phyloP scores from a whole-genome alignment of 2,329 filamentous ascomycete species.

The Alternaria ventricosa region DNA sequence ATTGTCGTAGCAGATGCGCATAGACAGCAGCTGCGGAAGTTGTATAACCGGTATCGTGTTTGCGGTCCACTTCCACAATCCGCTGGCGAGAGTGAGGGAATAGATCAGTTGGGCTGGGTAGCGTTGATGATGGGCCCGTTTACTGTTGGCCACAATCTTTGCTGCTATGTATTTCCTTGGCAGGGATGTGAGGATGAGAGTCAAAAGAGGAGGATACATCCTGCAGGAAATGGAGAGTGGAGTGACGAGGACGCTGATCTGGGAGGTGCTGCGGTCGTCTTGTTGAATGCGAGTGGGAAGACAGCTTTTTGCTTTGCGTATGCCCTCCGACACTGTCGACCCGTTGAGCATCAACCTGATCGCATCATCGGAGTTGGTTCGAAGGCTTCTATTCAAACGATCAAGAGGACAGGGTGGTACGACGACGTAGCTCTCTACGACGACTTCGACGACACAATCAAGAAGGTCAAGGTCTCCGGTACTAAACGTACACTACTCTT shows the following conservation, averaged over 20 bases:
- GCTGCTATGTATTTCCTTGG: conserved; percentile 25
- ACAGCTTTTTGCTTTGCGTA: conserved; percentile 30
- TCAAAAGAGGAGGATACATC: conserved; percentile 16
- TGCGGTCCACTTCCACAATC: conserved; percentile 13
- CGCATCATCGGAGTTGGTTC: conserved; percentile 29
- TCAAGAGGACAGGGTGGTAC: conserved; percentile 26
- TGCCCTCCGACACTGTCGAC: conserved; percentile 20
- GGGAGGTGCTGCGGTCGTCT: conserved; percentile 18
- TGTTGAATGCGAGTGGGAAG: conserved; percentile 32
- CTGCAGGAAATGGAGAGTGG: conserved; percentile 24
- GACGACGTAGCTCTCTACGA: conserved; percentile 23
- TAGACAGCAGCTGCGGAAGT: conserved; percentile 47
- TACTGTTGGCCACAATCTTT: conserved; percentile 27
- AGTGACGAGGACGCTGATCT: conserved; percentile 24
- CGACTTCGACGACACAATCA: conserved; percentile 6
- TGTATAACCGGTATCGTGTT: conserved; percentile 56
- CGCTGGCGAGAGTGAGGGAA: background rate
- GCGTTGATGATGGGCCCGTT: conserved; percentile 24
- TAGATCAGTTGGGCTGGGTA: conserved; percentile 26
- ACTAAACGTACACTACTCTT: conserved; percentile 20
- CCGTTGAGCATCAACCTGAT: conserved; percentile 24
- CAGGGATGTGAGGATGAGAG: background rate
- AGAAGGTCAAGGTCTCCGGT: background rate
- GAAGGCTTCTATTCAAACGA: conserved; percentile 11
- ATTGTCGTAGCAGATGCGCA: conserved; percentile 50